Base-by-base conservation (phyloP, 1,139 yeast species). In the Ashbya aceris region DNA sequence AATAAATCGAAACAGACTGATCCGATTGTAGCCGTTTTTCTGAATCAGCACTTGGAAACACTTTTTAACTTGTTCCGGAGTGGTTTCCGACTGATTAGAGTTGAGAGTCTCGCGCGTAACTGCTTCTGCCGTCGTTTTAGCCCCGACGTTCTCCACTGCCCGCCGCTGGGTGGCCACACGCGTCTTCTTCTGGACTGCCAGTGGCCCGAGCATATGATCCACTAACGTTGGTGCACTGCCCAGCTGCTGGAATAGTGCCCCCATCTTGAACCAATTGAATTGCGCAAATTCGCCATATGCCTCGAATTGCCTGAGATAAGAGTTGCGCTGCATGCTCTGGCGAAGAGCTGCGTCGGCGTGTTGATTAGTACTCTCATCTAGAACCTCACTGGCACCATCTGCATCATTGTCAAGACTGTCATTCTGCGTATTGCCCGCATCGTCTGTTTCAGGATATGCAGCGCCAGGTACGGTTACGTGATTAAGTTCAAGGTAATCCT, bases 131-230 rank as follows among this genome's bases (percentile, higher is more conserved):
- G 81, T 78, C 7, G 74, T 70, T 12, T 66, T 58, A 32, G 60
- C 66, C 3, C 66, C 67, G 26, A 63, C 62, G 2, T 66, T 68
- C 76, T 50, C 74, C 74, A 33, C 65, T 47, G 20, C 56, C 55
- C 65, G 60, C 44, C 76, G 60, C 9, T 60, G 58, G 33, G 70
- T 58, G 1, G 56, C 50, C 0, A 53, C 60, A 30, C 70, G 62
- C n/a, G 64, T 65, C 50, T 71, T 74, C 48, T 74, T 71, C 49
- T 80, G 82, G 1, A 79, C 67, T n/a, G 75, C 77, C 40, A 85
- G 65, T 0, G 94, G 89, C 0, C 94, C 95, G 43, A 79, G 66
- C 48, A 85, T 61, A 51, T 82, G 84, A 49, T 79, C 83, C 12
- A 70, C 64, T 1, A 76, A 69, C 0, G 73, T 63, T 0, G 83